These are phyloP conservation scores for Pythium plurisporium DNA, from an alignment of 352 stramenopile species.

Conservation along the genomic window DNA sequence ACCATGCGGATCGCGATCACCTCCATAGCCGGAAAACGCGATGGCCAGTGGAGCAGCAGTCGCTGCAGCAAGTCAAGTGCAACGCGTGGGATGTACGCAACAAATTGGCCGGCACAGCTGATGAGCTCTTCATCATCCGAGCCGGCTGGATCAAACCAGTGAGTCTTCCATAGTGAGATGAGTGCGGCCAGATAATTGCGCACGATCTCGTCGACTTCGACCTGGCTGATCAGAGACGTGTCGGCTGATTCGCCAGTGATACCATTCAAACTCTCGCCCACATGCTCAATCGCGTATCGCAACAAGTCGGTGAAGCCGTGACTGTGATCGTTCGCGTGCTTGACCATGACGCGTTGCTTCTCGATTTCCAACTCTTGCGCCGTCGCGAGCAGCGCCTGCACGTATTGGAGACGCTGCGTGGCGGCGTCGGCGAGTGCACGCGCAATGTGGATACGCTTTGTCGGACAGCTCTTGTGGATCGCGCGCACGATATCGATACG, in stretches of 20 bases:
- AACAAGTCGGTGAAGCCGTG: conserved; percentile 80
- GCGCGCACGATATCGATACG: conserved; percentile 77
- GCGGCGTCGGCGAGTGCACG: conserved; percentile 70
- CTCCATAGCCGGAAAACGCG: conserved; percentile 60
- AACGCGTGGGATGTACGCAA: conserved; percentile 72
- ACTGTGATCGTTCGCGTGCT: conserved; percentile 70
- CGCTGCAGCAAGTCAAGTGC: conserved; percentile 46
- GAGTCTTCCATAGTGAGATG: conserved; percentile 60
- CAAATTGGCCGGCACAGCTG: conserved; percentile 76
- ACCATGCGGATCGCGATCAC: conserved; percentile 76
- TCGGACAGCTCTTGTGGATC: conserved; percentile 78
- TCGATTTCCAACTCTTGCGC: conserved; percentile 60
- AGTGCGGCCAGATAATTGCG: conserved; percentile 71
- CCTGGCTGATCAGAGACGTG: conserved; percentile 19
- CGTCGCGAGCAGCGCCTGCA: conserved; percentile 39
- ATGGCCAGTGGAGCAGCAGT: conserved; percentile 59
- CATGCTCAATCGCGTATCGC: conserved; percentile 78
- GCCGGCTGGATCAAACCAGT: conserved; percentile 69
- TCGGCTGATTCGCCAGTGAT: conserved; percentile 24
- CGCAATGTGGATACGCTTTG: conserved; percentile 62
- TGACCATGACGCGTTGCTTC: conserved; percentile 41
- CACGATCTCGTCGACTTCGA: conserved; percentile 44
- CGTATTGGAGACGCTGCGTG: conserved; percentile 61
- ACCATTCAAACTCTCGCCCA: conserved; percentile 44
- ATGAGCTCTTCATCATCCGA: conserved; percentile 85